Evolutionary conservation across 495 filamentous ascomycete species (phyloP), one percentile per base, ranked within the genome.

Genomic region (Bacidia rubella): DNA sequence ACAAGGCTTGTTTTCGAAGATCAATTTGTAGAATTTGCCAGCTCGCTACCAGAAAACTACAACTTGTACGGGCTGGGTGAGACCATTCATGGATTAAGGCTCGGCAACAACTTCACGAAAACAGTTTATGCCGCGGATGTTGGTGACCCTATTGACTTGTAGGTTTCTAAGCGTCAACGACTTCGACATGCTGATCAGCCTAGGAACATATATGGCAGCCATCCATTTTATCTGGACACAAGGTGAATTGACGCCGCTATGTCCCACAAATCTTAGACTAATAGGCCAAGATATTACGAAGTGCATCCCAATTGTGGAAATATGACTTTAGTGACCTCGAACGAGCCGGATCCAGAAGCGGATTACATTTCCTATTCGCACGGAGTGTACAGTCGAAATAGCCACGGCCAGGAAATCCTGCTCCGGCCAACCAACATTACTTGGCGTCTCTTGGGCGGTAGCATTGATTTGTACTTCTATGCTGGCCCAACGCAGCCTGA

Each of bases 351-450:
- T 54, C 68, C 68, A 7, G 68, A 65, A 11, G 69, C 69, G 49
- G 57, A 74, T 29, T 90, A 88, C 56, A 67, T 72, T 17, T 79
- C 77, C 23, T 72, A 68, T 46, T 78, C 77, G 0, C 79, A 83
- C 48, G 80, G 80, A 47, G 75, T 81, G 1, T 83, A 79, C 60
- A 61, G 73, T 2, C 68, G 80, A 41, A 83, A 82, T 61, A 71
- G 80, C 10, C 87, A 94, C 60, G 82, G 79, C 5, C 84, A 88
- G 55, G 87, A 93, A 57, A 72, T 88, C 0, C 65, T 89, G 17
- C 65, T 88, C 53, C 68, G 70, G 25, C 71, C 80, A 1, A 63
- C 77, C 2, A 81, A 78, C 48, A 74, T 93, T 57, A 87, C 82
- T 3, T 93, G 87, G 86, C 77, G 87, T 38, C 72, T 79, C 1